A percentile compares a stretch with the other conserved stretches of the same genome.
phyloP scores from a whole-genome alignment of 176 grass and related monocot genomes.

The Bromus sterilis region DNA sequence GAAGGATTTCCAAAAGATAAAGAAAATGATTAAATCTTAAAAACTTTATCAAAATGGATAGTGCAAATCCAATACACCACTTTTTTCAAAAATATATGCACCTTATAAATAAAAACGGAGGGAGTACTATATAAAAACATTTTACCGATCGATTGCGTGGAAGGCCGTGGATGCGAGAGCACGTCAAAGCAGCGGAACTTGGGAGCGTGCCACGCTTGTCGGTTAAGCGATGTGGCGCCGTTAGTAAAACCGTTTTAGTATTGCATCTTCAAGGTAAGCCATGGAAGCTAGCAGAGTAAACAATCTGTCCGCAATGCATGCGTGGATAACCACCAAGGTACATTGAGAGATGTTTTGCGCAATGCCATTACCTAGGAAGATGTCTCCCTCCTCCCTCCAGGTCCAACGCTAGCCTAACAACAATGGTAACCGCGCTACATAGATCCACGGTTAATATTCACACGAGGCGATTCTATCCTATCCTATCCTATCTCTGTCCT shows the following conservation, averaged over 20 bases:
- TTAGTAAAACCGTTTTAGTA: not conserved
- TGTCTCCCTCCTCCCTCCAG: slow-evolving; percentile 9
- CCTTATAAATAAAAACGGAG: too few species aligned
- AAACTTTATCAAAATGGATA: too few species aligned
- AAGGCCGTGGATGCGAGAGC: too few species aligned
- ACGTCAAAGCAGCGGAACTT: not conserved
- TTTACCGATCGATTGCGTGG: too few species aligned
- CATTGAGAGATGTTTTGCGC: slow-evolving; percentile 29
- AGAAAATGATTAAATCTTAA: too few species aligned
- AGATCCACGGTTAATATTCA: not conserved
- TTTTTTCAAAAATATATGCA: too few species aligned
- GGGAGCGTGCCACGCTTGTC: not conserved
- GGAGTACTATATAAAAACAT: too few species aligned
- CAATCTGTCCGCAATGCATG: not conserved
- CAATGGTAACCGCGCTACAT: not conserved
- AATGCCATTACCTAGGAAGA: slow-evolving; percentile 23
- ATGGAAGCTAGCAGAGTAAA: not conserved
- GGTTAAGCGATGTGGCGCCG: not conserved
- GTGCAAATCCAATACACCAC: too few species aligned
- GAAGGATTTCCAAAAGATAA: too few species aligned
- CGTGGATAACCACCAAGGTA: slow-evolving; percentile 24
- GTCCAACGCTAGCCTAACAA: not conserved
- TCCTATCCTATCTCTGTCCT: not conserved
- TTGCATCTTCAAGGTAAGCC: slow-evolving; percentile 13
- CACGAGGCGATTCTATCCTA: not conserved